phyloP scores from a whole-genome alignment of 2,329 filamentous ascomycete genomes.

The Penicillium sp. region DNA sequence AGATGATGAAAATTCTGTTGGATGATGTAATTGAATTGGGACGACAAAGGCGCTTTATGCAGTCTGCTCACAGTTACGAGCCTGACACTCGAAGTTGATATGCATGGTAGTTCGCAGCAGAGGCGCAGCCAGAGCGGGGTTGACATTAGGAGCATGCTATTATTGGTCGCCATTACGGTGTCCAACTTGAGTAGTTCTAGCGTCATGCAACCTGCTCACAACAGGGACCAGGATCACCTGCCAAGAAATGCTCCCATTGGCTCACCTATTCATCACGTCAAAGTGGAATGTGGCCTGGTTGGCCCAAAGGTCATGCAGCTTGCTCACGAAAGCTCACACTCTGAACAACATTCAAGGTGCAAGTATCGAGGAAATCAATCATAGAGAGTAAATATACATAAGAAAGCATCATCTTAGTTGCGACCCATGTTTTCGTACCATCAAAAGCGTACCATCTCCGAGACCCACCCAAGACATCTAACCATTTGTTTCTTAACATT shows the following conservation, averaged over 20 bases:
- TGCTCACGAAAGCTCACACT: no score
- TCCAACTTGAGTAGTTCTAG: slow-evolving; percentile 8
- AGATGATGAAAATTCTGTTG: not conserved
- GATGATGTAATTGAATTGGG: not conserved
- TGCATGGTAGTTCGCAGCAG: not conserved
- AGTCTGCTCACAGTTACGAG: not conserved
- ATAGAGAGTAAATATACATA: not conserved
- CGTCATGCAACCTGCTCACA: slow-evolving; percentile 26
- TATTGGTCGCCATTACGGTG: not conserved
- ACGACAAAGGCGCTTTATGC: not conserved
- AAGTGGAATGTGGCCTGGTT: no score
- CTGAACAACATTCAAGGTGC: no score
- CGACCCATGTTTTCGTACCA: no score
- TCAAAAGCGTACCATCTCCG: no score
- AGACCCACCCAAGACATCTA: no score
- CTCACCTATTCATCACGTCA: no score
- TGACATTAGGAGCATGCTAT: not conserved
- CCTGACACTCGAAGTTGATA: not conserved
- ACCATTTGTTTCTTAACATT: no score
- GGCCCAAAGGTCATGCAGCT: no score
- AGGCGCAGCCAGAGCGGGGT: not conserved
- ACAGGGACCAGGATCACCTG: not conserved
- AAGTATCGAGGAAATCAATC: no score
- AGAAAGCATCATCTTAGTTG: no score
- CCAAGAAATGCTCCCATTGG: no score